Percentiles rank a stretch among this genome's conserved stretches.
phyloP scores from a whole-genome alignment of 1,139 yeast genomes.

The Geotrichum reessii region DNA sequence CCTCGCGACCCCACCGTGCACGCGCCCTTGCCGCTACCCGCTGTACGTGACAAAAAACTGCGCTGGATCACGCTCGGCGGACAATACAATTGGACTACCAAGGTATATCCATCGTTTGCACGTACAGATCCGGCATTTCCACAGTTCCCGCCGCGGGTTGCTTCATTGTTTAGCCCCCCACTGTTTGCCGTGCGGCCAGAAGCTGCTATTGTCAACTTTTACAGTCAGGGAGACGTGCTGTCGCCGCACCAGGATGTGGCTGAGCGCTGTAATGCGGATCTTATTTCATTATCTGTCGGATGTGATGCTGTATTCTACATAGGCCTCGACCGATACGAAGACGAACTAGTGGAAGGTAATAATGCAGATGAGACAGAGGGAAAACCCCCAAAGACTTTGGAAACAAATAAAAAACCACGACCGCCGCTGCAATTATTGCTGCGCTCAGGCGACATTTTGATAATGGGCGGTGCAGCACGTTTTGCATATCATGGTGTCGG shows the following conservation, averaged over 20 bases:
- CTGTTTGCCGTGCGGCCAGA: constrained; percentile 33
- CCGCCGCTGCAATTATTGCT: constrained; percentile 35
- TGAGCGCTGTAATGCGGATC: constrained; percentile 36
- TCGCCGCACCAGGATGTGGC: constrained; percentile 45
- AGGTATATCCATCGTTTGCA: constrained; percentile 38
- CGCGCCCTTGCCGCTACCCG: constrained; percentile 7
- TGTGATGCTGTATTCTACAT: constrained; percentile 39
- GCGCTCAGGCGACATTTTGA: constrained; percentile 39
- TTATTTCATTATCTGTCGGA: constrained; percentile 38
- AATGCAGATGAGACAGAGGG: too few relatives aligned
- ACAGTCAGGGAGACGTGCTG: constrained; percentile 41
- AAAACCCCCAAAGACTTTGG: constrained; percentile 5
- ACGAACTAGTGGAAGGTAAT: not conserved
- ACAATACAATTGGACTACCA: constrained; percentile 43
- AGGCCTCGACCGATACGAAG: constrained; percentile 22
- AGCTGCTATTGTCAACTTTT: constrained; percentile 43
- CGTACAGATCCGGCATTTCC: constrained; percentile 36
- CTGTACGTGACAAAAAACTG: constrained; percentile 30
- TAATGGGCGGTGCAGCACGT: constrained; percentile 41
- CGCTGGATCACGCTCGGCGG: constrained; percentile 46
- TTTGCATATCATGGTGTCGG: constrained; percentile 43
- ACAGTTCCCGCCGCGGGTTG: constrained; percentile 33
- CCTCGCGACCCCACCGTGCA: constrained; percentile 10
- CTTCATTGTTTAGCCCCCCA: constrained; percentile 25
- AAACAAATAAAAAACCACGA: not conserved